These are phyloP conservation scores for Venturiaceae sp. DNA, from an alignment of 2,329 filamentous ascomycete species.

Conservation along the genomic window DNA sequence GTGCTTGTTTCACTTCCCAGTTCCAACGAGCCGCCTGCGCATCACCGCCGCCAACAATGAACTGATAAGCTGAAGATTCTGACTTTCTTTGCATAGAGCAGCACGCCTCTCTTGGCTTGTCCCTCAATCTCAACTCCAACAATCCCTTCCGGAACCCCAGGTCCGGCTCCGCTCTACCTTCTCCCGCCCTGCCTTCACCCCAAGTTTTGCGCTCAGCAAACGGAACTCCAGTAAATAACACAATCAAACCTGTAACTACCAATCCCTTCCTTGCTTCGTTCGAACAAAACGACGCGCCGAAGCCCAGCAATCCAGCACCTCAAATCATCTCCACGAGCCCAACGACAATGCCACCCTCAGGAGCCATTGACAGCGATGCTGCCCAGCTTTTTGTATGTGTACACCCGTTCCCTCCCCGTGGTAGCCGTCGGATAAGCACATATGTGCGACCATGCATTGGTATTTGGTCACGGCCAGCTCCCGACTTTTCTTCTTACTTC, in stretches of 20 bases:
- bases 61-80: background rate
- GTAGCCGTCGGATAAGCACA: slow-evolving; percentile 1
- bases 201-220: slow-evolving; percentile 49
- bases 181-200: slow-evolving; percentile 23
- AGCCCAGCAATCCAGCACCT: slow-evolving; percentile 10
- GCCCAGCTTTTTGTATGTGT: slow-evolving; percentile 60
- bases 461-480: background rate
- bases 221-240: background rate
- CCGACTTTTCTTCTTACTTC: background rate
- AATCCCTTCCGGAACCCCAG: slow-evolving; percentile 69
- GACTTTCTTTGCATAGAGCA: background rate
- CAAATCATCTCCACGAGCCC: background rate
- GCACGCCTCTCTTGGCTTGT: slow-evolving; percentile 35
- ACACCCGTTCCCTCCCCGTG: slow-evolving; percentile 2
- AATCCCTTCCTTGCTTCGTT: slow-evolving; percentile 66
- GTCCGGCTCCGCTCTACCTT: slow-evolving; percentile 46
- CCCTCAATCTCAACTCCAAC: slow-evolving; percentile 61
- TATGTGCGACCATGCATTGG: background rate
- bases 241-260: slow-evolving; percentile 23
- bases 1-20: background rate
- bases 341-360: background rate
- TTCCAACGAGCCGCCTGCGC: background rate
- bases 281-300: slow-evolving; percentile 27
- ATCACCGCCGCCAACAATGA: background rate
- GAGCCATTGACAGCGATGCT: slow-evolving; percentile 18